Evolutionary conservation across 1,139 yeast species (phyloP).

Genomic region (Sugiyamaella neomexicana): DNA sequence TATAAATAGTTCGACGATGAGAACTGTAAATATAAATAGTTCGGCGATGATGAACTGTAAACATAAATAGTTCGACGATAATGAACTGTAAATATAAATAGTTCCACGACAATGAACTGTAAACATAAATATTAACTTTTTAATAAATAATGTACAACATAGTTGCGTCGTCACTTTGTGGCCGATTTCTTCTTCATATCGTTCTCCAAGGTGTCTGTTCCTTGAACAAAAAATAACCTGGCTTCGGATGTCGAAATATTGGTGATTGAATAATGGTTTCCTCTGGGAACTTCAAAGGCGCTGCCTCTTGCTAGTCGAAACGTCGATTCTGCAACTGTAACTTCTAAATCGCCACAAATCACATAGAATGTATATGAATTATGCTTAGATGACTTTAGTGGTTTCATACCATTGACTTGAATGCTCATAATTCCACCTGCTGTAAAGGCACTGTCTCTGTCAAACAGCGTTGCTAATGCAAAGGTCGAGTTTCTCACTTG

Average conservation of each 20-base stretch:
- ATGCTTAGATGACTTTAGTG: slow-evolving; percentile 61
- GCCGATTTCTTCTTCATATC: slow-evolving; percentile 5
- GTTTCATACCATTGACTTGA: slow-evolving; percentile 58
- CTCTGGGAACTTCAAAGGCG: slow-evolving; percentile 78
- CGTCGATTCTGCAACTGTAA: slow-evolving; percentile 56
- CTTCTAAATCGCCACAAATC: slow-evolving; percentile 68
- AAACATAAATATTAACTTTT: no score
- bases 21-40: no score
- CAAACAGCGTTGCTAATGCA: slow-evolving; percentile 65
- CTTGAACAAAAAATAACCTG: slow-evolving; percentile 74
- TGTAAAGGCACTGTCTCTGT: slow-evolving; percentile 61
- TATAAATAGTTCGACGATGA: no score
- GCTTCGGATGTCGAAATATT: slow-evolving; percentile 57
- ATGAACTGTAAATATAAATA: no score
- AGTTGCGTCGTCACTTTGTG: not conserved
- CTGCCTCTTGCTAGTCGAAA: slow-evolving; percentile 74
- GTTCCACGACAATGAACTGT: not conserved
- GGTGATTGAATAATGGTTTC: slow-evolving; percentile 64
- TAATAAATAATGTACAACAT: not conserved
- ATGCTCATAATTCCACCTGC: slow-evolving; percentile 78
- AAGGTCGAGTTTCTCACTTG: slow-evolving; percentile 55
- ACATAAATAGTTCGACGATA: no score
- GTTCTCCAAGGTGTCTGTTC: slow-evolving; percentile 44
- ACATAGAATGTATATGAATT: slow-evolving; percentile 76
- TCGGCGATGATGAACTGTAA: no score